phyloP scores from a whole-genome alignment of 1,284 basidiomycete species.

The Garcileccinum viscosum region DNA sequence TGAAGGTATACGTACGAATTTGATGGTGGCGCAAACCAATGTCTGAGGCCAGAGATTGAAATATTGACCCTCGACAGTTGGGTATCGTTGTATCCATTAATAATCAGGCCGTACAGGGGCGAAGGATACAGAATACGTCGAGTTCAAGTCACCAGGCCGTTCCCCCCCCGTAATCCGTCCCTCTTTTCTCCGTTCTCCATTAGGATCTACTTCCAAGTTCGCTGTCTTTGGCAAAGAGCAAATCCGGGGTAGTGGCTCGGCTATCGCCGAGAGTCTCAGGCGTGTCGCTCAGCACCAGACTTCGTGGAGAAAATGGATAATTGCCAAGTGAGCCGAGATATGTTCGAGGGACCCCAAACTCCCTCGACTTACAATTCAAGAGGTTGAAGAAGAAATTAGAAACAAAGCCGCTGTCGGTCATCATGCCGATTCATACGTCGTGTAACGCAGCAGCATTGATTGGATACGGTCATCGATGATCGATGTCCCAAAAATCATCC shows the following conservation, averaged over 20 bases:
- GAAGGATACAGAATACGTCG: too few relatives aligned
- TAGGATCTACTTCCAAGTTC: neutral
- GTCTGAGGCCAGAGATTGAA: neutral
- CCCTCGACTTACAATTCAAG: too few relatives aligned
- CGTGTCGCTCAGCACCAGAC: too few relatives aligned
- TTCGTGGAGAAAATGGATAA: too few relatives aligned
- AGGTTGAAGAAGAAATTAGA: neutral
- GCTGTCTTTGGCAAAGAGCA: neutral
- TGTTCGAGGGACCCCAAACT: too few relatives aligned
- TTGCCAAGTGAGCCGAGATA: too few relatives aligned
- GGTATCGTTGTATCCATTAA: too few relatives aligned
- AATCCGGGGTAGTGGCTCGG: neutral
- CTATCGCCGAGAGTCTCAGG: neutral
- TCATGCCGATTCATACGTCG: neutral
- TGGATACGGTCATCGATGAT: neutral
- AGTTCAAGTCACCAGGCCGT: too few relatives aligned
- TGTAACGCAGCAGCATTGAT: neutral
- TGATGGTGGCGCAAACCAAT: neutral
- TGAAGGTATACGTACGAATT: too few relatives aligned
- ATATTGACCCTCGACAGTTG: too few relatives aligned
- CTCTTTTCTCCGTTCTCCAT: neutral
- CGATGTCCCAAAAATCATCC: too few relatives aligned
- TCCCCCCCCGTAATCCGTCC: too few relatives aligned
- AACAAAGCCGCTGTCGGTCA: neutral
- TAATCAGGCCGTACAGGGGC: neutral